phyloP scores from a whole-genome alignment of 768 basidiomycete species.

The Chalciporus chontae region DNA sequence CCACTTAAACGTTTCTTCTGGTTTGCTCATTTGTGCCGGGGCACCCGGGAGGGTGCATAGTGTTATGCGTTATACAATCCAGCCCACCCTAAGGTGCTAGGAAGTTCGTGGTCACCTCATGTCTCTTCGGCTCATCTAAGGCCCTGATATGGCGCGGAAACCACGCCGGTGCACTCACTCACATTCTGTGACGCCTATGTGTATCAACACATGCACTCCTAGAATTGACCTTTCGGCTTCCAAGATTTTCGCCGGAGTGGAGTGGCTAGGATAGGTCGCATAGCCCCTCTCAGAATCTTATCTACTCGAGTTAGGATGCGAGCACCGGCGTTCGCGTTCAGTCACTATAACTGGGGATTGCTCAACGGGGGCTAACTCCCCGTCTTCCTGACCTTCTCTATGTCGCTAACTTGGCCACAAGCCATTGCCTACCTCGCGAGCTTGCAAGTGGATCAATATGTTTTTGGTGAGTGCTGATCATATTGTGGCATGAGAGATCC shows the following conservation, averaged over 20 bases:
- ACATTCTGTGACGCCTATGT: no score
- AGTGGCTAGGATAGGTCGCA: background rate
- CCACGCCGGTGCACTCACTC: no score
- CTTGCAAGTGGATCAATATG: background rate
- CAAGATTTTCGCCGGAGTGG: background rate
- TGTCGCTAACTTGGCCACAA: background rate
- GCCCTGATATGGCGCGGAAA: no score
- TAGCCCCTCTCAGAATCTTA: background rate
- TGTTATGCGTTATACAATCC: no score
- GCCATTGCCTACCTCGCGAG: background rate
- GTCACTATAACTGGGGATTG: background rate
- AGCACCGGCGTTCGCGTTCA: background rate
- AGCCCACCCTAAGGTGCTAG: no score
- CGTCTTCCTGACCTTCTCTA: background rate
- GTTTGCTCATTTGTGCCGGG: no score
- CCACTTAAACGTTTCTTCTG: no score
- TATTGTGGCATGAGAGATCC: background rate
- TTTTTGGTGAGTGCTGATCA: background rate
- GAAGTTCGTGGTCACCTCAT: no score
- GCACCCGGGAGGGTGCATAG: no score
- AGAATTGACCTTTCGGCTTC: no score
- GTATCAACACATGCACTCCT: no score
- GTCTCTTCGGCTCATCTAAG: no score
- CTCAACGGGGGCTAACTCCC: background rate
- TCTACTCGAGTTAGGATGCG: background rate